Base-by-base conservation (phyloP, 169 alveolate genomes). In the Cryptosporidium tyzzeri region DNA sequence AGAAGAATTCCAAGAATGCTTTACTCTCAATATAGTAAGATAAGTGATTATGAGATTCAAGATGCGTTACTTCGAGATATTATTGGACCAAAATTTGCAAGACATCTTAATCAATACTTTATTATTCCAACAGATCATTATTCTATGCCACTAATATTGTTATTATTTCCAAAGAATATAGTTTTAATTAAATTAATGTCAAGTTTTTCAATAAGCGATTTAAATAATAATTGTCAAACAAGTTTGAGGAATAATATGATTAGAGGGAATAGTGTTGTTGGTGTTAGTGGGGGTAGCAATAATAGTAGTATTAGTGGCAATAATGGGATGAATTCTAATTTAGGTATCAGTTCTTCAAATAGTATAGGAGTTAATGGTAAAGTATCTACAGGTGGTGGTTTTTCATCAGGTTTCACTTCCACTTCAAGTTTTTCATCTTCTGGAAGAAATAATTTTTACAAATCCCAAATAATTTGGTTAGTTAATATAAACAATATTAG, bases 1-100 rank as follows among this genome's bases (percentile, higher is more conserved):
- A 84, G 94, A 33, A 92, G 98, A 55, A 91, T 93, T 23, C 97
- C 97, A 6, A 92, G 98, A 65, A 94, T 96, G 97, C 94, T 96
- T 53, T 95, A 96, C 95, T 97, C 97, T 26, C 96, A 95, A 48
- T 93, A 71, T 51, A 94, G 95, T 26, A 92, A 92, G 84, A 91
- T 94, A 29, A 70, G 86, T 84, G 91, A 33, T 45, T 95, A 95
- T 92, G 92, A 92, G 45, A 67, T 91, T 29, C 59, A 92, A 23
- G 97, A 95, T 69, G 97, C 97, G 23, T 93, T 94, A 71, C 92
- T 95, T 68, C 93, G 93, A 74, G 93, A 94, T 68, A 92, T 92
- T 67, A 91, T 95, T 35, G 97, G 97, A 26, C 69, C 69, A 31
- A 93, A 93, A 71, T 91, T 93, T 65, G 67, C 96, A 1, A 94